Conservation (phyloP, 345 rosid genomes). For the Tarenaya hassleriana region DNA sequence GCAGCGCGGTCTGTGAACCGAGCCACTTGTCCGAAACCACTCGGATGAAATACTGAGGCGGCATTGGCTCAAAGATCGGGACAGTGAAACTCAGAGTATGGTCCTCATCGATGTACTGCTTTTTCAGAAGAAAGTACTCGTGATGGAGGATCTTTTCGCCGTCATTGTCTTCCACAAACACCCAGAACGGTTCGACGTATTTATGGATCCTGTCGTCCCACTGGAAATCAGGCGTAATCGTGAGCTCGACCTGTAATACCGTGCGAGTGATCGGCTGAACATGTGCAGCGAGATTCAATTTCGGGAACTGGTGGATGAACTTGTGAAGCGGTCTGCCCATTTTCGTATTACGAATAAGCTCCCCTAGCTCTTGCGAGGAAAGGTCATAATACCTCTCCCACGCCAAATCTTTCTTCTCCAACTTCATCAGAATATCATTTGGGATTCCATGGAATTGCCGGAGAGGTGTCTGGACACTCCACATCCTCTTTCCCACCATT, state of each 20-base stretch:
- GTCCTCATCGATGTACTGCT: constrained; percentile 76
- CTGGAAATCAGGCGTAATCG: constrained; percentile 85
- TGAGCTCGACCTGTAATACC: constrained; percentile 74
- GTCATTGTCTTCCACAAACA: constrained; percentile 88
- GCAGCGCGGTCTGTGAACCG: constrained; percentile 84
- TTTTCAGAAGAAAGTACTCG: constrained; percentile 87
- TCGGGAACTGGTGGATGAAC: constrained; percentile 88
- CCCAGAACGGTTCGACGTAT: constrained; percentile 95
- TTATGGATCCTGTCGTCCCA: constrained; percentile 97
- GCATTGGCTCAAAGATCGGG: constrained; percentile 85
- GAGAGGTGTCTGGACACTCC: constrained; percentile 95
- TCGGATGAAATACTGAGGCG: constrained; percentile 88
- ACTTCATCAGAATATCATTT: constrained; percentile 69
- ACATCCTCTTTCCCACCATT: constrained; percentile 92
- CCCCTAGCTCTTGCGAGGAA: constrained; percentile 86
- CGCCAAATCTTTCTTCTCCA: constrained; percentile 95
- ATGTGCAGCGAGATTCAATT: constrained; percentile 70
- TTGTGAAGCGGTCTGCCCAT: constrained; percentile 88
- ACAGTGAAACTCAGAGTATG: constrained; percentile 88
- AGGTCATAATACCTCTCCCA: constrained; percentile 97
- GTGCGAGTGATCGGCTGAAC: constrained; percentile 92
- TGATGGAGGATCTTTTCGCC: constrained; percentile 93
- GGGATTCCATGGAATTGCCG: constrained; percentile 83
- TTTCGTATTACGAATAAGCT: constrained; percentile 73
- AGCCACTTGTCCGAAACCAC: constrained; percentile 95